A percentile compares a stretch with the other conserved stretches of the same genome.
Evolutionary conservation across 768 basidiomycete species (phyloP).

Genomic region (Lentinula raphanica): DNA sequence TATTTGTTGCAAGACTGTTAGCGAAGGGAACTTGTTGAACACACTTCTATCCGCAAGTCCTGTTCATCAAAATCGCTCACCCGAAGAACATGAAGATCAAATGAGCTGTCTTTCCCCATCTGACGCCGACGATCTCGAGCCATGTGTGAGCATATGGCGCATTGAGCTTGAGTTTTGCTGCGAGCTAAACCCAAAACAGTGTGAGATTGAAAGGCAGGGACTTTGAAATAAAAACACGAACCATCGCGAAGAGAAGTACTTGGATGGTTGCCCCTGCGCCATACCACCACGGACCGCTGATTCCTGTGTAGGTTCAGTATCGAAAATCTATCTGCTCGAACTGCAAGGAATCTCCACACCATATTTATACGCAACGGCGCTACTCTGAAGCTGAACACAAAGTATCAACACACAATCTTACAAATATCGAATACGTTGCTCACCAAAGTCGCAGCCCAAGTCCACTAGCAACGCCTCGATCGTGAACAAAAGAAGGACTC

Average conservation of each 20-base stretch:
- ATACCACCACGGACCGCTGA: slow-evolving; percentile 89
- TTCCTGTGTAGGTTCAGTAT: slow-evolving; percentile 32
- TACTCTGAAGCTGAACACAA: slow-evolving; percentile 59
- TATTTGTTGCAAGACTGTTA: slow-evolving; percentile 73
- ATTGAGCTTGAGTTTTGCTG: slow-evolving; percentile 88
- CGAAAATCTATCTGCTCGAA: too few relatives aligned
- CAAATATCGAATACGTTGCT: slow-evolving; percentile 6
- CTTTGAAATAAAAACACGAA: slow-evolving; percentile 13
- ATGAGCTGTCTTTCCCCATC: slow-evolving; percentile 82
- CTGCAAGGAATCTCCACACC: slow-evolving; percentile 28
- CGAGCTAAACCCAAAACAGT: slow-evolving; percentile 45
- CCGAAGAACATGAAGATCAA: slow-evolving; percentile 87
- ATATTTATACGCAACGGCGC: slow-evolving; percentile 80
- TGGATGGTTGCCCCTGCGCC: slow-evolving; percentile 31
- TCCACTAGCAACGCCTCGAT: slow-evolving; percentile 8
- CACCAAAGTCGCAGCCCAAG: slow-evolving; percentile 63
- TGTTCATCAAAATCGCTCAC: slow-evolving; percentile 31
- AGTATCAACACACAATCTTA: background rate
- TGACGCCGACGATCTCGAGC: slow-evolving; percentile 76
- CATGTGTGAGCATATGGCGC: slow-evolving; percentile 87
- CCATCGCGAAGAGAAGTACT: slow-evolving; percentile 85
- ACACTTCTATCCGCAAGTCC: background rate
- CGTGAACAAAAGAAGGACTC: background rate
- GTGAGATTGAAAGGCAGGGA: background rate
- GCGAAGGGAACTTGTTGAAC: background rate